Base-by-base conservation (phyloP, 2,329 filamentous ascomycete species). In the Zymoseptoria brevis region DNA sequence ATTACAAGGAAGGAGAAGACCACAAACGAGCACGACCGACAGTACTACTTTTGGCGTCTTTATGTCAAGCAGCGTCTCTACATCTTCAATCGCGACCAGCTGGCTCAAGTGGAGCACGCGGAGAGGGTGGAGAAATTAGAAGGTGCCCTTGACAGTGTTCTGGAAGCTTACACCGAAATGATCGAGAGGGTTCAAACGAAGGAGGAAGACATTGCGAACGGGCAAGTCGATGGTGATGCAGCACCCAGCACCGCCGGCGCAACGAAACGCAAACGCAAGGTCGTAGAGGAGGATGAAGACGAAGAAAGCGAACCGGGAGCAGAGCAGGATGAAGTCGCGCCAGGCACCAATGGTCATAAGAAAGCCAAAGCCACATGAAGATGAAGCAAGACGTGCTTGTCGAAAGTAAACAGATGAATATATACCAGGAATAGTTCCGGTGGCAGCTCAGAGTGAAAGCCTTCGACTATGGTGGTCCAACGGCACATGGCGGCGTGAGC, bases 1-100 rank as follows among this genome's bases (percentile, higher is more conserved):
- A 72, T 78, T 70, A 71, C 74, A 62, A 68, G 76, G 67, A 71
- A 73, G 67, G 74, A 71, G 51, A 76, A 67, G 67, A 76, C 81
- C 0, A 81, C 80, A 2, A 80, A 81, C 58, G 78, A 77, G 51
- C 81, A 87, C 64, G 80, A 84, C 64, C 80, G 86, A 24, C 78
- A 81, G 55, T 88, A 88, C 71, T 82, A 80, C 62, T 80, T 90
- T 51, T 95, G 88, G 88, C 79, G 86, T 29, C 73, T 93, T 22
- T 78, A 89, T 50, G 83, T 87, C n/a, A 94, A 94, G 75, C 83
- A 89, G 67, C 79, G 90, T 41, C 77, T 95, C 3, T 91, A 89
- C 71, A 80, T 83, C 51, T 87, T 90, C 67, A 93, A 94, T 69
- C 81, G 81, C 59, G 87, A 92, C 66, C 75, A 82, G 2, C 78